A percentile compares a stretch with the other conserved stretches of the same genome.
Conservation (phyloP, 78 protist species). For the Paratrimastix pyriformis region DNA sequence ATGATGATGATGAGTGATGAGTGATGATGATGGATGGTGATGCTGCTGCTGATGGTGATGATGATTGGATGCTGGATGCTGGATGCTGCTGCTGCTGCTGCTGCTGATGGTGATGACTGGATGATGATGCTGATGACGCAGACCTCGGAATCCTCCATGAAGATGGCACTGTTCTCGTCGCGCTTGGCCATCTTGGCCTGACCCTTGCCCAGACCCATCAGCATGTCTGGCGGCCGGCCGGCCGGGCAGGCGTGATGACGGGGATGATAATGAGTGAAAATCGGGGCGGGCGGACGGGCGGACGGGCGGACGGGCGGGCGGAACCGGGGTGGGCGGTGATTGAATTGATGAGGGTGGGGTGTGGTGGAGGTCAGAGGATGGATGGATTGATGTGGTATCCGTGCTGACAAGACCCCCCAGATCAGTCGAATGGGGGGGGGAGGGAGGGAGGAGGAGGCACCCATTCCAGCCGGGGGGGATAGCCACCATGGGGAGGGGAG, state of each 20-base stretch:
- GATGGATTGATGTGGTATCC: too few relatives aligned
- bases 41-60: too few relatives aligned
- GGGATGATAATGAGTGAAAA: neutral
- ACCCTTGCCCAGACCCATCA: conserved; percentile 22
- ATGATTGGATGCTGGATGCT: too few relatives aligned
- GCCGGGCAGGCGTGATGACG: neutral
- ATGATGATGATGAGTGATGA: too few relatives aligned
- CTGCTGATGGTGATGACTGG: too few relatives aligned
- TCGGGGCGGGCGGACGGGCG: neutral
- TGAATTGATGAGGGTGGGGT: neutral
- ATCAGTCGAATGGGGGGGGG: too few relatives aligned
- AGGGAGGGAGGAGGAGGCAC: neutral
- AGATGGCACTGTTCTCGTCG: conserved; percentile 34
- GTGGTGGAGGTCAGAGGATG: neutral
- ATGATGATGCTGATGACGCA: too few relatives aligned
- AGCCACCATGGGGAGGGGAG: neutral
- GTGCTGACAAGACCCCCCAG: too few relatives aligned
- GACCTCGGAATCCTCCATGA: conserved; percentile 34
- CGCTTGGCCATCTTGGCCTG: conserved; percentile 36
- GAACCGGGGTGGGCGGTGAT: neutral
- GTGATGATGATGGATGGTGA: too few relatives aligned
- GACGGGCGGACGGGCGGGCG: neutral
- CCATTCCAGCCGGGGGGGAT: neutral
- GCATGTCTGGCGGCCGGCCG: conserved; percentile 7
- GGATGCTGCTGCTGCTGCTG: too few relatives aligned